phyloP scores from a whole-genome alignment of 2,329 filamentous ascomycete genomes.

The Microdochium bolleyi region DNA sequence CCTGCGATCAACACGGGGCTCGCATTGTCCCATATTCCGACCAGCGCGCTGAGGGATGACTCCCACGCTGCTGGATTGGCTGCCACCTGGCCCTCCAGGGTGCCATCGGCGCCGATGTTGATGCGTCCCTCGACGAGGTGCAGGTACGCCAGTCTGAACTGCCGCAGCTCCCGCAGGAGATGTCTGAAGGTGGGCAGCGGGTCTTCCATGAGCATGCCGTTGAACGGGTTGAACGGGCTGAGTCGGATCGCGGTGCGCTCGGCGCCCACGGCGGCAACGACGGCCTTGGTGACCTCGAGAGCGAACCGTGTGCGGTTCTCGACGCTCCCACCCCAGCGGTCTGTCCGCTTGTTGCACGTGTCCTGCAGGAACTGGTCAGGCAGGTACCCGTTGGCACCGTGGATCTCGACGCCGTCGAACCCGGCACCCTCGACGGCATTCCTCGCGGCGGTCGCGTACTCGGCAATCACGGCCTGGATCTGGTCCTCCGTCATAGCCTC shows the following conservation, averaged over 20 bases:
- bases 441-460: conserved; percentile 47
- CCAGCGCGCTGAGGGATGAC: background rate
- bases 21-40: conserved; percentile 21
- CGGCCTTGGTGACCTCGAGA: conserved; percentile 36
- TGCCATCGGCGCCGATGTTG: background rate
- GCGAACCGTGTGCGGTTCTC: conserved; percentile 44
- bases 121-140: background rate
- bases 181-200: background rate
- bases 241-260: conserved; percentile 44
- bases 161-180: background rate
- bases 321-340: conserved; percentile 45
- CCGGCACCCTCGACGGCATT: conserved; percentile 54
- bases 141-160: conserved; percentile 21
- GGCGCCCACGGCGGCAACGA: conserved; percentile 38
- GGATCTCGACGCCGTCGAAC: conserved; percentile 61
- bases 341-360: conserved; percentile 41
- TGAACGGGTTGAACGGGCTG: background rate
- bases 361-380: conserved; percentile 55
- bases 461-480: conserved; percentile 54
- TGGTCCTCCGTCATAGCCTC: conserved; percentile 58
- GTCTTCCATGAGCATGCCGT: background rate
- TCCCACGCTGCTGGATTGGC: too few relatives aligned
- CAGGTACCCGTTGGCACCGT: conserved; percentile 52
- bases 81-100: too few relatives aligned
- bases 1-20: conserved; percentile 24